Evolutionary conservation across 2,329 filamentous ascomycete genomes (phyloP).

Genomic region (Aspergillus novoparasiticus): DNA sequence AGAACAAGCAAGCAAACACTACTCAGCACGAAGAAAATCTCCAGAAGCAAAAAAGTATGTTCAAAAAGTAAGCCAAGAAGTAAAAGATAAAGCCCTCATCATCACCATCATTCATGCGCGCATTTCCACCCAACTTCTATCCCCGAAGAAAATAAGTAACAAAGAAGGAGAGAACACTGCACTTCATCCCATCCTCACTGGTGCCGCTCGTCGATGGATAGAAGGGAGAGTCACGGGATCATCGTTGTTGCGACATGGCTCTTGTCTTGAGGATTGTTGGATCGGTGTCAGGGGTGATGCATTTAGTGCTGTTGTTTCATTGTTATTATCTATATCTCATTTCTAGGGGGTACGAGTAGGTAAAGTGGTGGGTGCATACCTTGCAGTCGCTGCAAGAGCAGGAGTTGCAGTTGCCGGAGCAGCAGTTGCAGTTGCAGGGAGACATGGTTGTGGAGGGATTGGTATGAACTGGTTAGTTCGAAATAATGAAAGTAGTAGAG

Average conservation of each 20-base stretch:
- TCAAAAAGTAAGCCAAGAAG: neutral
- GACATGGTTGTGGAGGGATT: conserved; percentile 36
- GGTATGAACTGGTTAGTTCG: neutral
- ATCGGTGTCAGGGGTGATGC: neutral
- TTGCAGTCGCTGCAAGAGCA: conserved; percentile 44
- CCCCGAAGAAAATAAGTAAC: neutral
- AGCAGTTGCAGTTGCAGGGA: conserved; percentile 47
- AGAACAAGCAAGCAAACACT: neutral
- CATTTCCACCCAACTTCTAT: neutral
- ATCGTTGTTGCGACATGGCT: neutral
- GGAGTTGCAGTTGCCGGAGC: conserved; percentile 42
- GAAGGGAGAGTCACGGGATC: neutral
- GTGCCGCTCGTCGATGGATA: neutral
- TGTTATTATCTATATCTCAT: neutral
- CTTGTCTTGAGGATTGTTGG: neutral
- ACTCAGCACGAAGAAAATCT: neutral
- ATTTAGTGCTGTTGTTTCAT: neutral
- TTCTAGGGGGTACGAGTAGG: neutral
- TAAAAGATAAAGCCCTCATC: neutral
- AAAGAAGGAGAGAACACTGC: neutral
- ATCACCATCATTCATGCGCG: neutral
- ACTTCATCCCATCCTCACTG: neutral
- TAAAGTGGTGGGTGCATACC: conserved; percentile 27
- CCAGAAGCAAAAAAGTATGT: neutral
- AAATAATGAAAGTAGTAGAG: neutral